Evolutionary conservation across 2,329 filamentous ascomycete species (phyloP).

Genomic region (Amauroascus niger): DNA sequence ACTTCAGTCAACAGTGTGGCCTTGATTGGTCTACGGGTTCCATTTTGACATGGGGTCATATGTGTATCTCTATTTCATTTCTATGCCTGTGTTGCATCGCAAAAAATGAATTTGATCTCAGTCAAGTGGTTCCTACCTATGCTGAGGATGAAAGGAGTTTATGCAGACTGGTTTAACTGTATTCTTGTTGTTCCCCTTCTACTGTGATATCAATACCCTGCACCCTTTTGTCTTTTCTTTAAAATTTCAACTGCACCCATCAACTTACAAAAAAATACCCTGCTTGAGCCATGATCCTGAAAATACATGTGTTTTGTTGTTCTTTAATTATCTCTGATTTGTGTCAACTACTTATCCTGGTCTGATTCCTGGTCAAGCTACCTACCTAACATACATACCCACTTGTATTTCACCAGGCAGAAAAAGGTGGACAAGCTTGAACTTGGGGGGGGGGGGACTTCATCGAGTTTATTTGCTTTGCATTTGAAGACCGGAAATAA

Average conservation of each 20-base stretch:
- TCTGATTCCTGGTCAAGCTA: background rate
- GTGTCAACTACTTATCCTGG: background rate
- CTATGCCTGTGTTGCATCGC: background rate
- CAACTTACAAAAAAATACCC: background rate
- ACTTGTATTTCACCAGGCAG: background rate
- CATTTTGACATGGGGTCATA: background rate
- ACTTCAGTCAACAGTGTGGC: background rate
- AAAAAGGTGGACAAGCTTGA: background rate
- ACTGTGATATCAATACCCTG: slow-evolving; percentile 1
- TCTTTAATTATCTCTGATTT: background rate
- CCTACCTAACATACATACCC: too few relatives aligned
- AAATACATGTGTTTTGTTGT: background rate
- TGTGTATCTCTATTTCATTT: background rate
- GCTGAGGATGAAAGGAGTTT: background rate
- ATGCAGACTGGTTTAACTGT: background rate
- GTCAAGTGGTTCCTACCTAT: background rate
- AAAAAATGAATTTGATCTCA: background rate
- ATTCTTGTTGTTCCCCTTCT: background rate
- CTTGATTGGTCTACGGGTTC: background rate
- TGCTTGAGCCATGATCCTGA: background rate
- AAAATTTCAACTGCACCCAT: background rate
- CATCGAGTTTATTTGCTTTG: background rate
- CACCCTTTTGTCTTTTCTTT: background rate
- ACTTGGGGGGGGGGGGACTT: background rate
- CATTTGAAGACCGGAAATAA: background rate